Evolutionary conservation across 2,329 filamentous ascomycete genomes (phyloP).

Genomic region (Rugonectria rugulosa): DNA sequence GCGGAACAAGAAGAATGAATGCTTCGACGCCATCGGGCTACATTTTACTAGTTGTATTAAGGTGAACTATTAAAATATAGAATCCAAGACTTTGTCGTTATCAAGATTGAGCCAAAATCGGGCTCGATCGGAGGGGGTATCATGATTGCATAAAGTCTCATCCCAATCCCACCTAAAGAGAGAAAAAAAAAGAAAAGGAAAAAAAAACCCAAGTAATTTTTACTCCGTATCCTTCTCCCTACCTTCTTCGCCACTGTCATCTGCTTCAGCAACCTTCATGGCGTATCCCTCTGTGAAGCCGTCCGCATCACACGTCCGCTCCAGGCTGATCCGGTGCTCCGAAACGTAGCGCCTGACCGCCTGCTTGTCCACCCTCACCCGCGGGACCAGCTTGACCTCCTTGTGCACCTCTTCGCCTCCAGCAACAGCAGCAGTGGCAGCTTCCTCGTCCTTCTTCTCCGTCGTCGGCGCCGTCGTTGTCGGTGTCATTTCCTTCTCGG

Average conservation of each 20-base stretch:
- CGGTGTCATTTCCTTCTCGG: slow-evolving; percentile 27
- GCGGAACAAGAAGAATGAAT: background rate
- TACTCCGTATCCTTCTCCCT: slow-evolving; percentile 26
- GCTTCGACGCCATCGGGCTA: too few species aligned
- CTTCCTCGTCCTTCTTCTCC: slow-evolving; percentile 32
- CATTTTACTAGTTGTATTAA: too few species aligned
- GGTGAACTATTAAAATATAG: background rate
- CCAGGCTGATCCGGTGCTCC: slow-evolving; percentile 67
- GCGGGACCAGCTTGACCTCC: slow-evolving; percentile 46
- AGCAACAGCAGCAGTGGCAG: slow-evolving; percentile 19
- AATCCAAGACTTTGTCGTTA: background rate
- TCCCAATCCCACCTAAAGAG: slow-evolving; percentile 4
- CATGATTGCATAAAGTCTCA: slow-evolving; percentile 30
- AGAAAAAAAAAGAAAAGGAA: too few species aligned
- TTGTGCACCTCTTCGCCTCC: slow-evolving; percentile 42
- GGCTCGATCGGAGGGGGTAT: slow-evolving; percentile 32
- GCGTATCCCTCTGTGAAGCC: slow-evolving; percentile 78
- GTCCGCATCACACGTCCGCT: slow-evolving; percentile 72
- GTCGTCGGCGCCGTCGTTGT: slow-evolving; percentile 16
- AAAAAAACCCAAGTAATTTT: background rate
- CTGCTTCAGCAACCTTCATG: slow-evolving; percentile 49
- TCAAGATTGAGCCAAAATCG: slow-evolving; percentile 16
- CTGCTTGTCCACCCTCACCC: slow-evolving; percentile 61
- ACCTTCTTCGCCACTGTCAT: slow-evolving; percentile 44
- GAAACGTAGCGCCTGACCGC: slow-evolving; percentile 72